Conservation (phyloP, 2,329 filamentous ascomycete genomes). For the Xenosphaeropsis pyriputrescens region DNA sequence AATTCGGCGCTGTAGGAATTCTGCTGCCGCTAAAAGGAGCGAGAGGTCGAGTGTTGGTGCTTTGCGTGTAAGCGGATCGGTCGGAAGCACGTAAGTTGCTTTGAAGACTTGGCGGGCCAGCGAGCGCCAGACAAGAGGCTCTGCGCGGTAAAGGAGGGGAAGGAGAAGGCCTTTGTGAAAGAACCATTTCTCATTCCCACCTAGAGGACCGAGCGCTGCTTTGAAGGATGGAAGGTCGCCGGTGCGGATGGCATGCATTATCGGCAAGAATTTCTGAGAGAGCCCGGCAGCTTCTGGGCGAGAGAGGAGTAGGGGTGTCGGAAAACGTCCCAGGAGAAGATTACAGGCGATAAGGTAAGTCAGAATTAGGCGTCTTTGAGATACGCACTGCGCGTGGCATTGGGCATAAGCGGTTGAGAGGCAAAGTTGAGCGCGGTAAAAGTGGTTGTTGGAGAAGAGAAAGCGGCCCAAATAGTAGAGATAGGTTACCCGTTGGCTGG, state of each 20-base stretch:
- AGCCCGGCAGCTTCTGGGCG: conserved; percentile 57
- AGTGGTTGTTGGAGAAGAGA: conserved; percentile 74
- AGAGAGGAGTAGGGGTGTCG: conserved; percentile 48
- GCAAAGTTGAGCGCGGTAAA: conserved; percentile 59
- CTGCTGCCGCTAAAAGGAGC: conserved; percentile 49
- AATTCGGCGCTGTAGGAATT: conserved; percentile 48
- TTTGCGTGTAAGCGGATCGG: conserved; percentile 36
- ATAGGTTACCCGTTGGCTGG: conserved; percentile 77
- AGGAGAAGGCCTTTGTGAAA: conserved; percentile 62
- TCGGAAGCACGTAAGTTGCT: conserved; percentile 58
- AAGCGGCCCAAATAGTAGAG: conserved; percentile 91
- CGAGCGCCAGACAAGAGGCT: conserved; percentile 73
- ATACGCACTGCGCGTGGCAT: conserved; percentile 56
- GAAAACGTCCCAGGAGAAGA: conserved; percentile 73
- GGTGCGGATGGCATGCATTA: conserved; percentile 56
- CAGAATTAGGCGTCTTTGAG: conserved; percentile 67
- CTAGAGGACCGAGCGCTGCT: conserved; percentile 40
- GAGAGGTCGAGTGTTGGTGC: conserved; percentile 63
- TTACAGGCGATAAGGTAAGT: conserved; percentile 75
- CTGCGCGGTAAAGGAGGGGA: conserved; percentile 60
- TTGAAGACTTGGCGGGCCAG: conserved; percentile 67
- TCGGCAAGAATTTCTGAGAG: conserved; percentile 50
- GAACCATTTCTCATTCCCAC: conserved; percentile 54
- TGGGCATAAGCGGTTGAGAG: conserved; percentile 71
- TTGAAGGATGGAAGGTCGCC: conserved; percentile 68